Conservation (phyloP, 2,329 filamentous ascomycete genomes). For the Sordariomycetes sp. region DNA sequence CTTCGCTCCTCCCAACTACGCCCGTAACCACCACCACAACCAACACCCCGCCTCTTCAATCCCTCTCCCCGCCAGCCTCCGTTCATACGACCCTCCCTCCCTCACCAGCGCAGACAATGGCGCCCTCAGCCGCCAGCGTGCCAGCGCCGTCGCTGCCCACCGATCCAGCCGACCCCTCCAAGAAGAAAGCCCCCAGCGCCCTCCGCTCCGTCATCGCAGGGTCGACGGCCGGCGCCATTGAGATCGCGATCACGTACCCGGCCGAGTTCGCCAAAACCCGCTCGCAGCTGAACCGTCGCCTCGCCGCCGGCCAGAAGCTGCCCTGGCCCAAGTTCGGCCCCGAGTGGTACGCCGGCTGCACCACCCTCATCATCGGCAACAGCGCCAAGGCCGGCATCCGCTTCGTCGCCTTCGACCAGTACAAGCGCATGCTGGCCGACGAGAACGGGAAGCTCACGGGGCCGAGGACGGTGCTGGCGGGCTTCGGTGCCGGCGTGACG, state of each 20-base stretch:
- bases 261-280: constrained; percentile 96
- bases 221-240: constrained; percentile 85
- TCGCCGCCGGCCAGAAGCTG: constrained; percentile 76
- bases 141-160: constrained; percentile 16
- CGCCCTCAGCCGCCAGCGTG: too few relatives aligned
- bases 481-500: constrained; percentile 89
- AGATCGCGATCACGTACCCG: constrained; percentile 92
- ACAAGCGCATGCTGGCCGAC: constrained; percentile 76
- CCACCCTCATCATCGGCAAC: constrained; percentile 93
- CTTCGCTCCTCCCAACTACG: too few relatives aligned
- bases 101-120: too few relatives aligned
- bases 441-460: constrained; percentile 82
- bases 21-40: too few relatives aligned
- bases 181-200: constrained; percentile 56
- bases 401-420: constrained; percentile 94
- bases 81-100: too few relatives aligned
- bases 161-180: constrained; percentile 13
- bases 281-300: constrained; percentile 79
- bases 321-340: constrained; percentile 89
- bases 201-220: constrained; percentile 87
- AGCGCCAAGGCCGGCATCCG: constrained; percentile 92
- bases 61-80: neutral
- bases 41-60: too few relatives aligned
- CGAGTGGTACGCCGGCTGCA: constrained; percentile 98
- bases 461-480: constrained; percentile 82